These are phyloP conservation scores for Chaetothyriales sp. DNA, from an alignment of 2,329 filamentous ascomycete species.

Conservation along the genomic window DNA sequence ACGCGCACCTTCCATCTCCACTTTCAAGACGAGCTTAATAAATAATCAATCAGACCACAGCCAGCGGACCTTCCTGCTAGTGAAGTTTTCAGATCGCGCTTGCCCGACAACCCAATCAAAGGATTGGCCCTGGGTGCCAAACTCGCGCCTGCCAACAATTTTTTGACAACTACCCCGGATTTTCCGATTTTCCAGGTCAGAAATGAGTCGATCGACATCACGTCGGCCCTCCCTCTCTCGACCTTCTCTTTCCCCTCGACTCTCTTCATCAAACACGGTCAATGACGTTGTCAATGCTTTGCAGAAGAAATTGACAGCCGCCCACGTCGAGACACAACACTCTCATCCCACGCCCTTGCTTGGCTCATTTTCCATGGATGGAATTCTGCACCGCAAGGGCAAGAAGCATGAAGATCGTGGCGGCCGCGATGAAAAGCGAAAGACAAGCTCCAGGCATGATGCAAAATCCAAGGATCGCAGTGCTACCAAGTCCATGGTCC, in stretches of 20 bases:
- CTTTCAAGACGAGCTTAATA: too few relatives aligned
- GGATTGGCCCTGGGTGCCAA: too few relatives aligned
- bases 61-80: too few relatives aligned
- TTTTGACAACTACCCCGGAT: neutral
- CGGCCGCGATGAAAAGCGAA: slow-evolving; percentile 28
- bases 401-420: slow-evolving; percentile 20
- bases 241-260: slow-evolving; percentile 6
- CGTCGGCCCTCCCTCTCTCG: slow-evolving; percentile 1
- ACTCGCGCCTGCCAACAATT: too few relatives aligned
- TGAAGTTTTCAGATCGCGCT: too few relatives aligned
- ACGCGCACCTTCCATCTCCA: too few relatives aligned
- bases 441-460: slow-evolving; percentile 21
- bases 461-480: slow-evolving; percentile 13
- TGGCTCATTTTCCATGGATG: slow-evolving; percentile 29
- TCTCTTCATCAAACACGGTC: slow-evolving; percentile 9
- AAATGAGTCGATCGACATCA: neutral
- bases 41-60: too few relatives aligned
- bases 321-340: slow-evolving; percentile 7
- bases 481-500: slow-evolving; percentile 10
- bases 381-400: slow-evolving; percentile 24
- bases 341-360: slow-evolving; percentile 17
- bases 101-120: neutral
- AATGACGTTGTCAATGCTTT: slow-evolving; percentile 15
- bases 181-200: neutral
- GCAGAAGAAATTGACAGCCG: slow-evolving; percentile 12